Evolutionary conservation across 495 filamentous ascomycete genomes (phyloP), one percentile per base, ranked within the genome.

Genomic region (Penicillium canariense): DNA sequence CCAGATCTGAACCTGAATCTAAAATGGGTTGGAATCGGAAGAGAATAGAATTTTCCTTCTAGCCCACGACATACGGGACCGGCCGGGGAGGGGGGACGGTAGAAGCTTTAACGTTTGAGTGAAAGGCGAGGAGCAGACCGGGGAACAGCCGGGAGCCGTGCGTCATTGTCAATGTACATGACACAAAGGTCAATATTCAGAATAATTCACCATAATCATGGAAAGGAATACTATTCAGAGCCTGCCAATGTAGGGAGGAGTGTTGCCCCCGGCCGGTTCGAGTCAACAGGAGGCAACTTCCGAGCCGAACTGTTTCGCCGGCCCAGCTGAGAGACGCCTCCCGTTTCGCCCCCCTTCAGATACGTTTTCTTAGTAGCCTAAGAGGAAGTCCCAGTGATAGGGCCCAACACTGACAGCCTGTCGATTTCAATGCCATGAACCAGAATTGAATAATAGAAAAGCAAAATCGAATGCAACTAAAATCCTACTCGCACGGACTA

Each of bases 81-180:
- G 36, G 39, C 25, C 34, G 34, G 35, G 34, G 48, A 39, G 32
- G 34, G 28, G 40, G 22, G 6, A 20, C 10, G 38, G 43, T 55
- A 23, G 43, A 46, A 18, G 23, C 44, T 54, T 54, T 54, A 56
- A 50, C 34, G 23, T 45, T 48, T 48, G n/a, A 3, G 43, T 28
- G 10, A 8, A 2, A 14, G 27, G 17, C 23, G 42, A 14, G 14
- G 11, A 46, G 26, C 15, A 2, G n/a, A 30, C 12, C 22, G 28
- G 45, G 22, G 45, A 23, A 35, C 6, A 32, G 5, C 11, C 11
- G 26, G 5, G 1, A 26, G 18, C 46, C 28, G 25, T 54, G 55
- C 55, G 50, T 58, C 55, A 58, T 58, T 20, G 9, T 17, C 26
- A 4, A 22, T 42, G 43, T 46, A n/a, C 18, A 46, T 15, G 15